Evolutionary conservation across 164 flowering plant genomes (phyloP).

Genomic region (Euptelea pleiosperma): DNA sequence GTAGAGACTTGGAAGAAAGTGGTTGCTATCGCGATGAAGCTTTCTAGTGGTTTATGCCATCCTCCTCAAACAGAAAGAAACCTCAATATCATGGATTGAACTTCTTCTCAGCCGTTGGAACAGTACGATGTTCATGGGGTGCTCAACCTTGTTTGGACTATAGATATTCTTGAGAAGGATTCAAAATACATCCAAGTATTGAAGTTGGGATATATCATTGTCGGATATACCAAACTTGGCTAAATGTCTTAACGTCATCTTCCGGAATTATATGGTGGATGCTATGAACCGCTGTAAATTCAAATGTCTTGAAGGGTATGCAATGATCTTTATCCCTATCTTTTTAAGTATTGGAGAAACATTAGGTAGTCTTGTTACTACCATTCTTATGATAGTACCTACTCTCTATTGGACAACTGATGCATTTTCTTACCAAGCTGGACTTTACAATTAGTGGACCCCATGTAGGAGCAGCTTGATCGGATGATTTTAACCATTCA

Average conservation of each 20-base stretch:
- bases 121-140: conserved; percentile 22
- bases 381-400: too few species aligned
- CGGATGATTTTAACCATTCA: too few species aligned
- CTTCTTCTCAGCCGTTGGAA: conserved; percentile 26
- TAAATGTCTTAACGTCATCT: conserved; percentile 10
- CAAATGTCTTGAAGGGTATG: conserved; percentile 16
- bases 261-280: conserved; percentile 14
- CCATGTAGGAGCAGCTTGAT: too few species aligned
- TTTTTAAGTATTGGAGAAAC: too few species aligned
- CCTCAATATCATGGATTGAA: conserved; percentile 7
- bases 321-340: neutral
- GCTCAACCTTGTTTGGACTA: conserved; percentile 34
- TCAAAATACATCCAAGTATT: conserved; percentile 26
- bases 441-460: too few species aligned
- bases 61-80: neutral
- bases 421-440: too few species aligned
- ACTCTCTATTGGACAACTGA: too few species aligned
- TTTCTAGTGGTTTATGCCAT: conserved; percentile 44
- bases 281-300: conserved; percentile 13
- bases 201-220: conserved; percentile 30
- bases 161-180: conserved; percentile 27
- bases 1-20: conserved; percentile 18
- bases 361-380: too few species aligned
- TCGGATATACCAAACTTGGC: conserved; percentile 16
- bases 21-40: conserved; percentile 25